Conservation (phyloP, 2,329 filamentous ascomycete species). For the Ascochyta pisi region DNA sequence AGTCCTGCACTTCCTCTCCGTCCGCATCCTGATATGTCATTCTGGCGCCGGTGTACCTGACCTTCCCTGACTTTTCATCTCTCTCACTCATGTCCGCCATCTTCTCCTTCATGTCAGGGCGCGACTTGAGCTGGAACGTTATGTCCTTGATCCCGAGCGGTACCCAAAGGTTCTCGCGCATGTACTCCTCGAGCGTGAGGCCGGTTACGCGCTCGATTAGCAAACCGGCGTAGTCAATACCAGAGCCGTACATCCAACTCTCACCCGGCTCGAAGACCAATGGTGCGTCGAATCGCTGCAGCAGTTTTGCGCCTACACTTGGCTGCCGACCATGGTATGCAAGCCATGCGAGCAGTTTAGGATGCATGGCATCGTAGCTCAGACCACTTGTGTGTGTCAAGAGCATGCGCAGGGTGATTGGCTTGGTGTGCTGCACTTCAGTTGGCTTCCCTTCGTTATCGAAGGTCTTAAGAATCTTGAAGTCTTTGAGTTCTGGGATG, state of each 20-base stretch:
- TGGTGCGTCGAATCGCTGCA: slow-evolving; percentile 22
- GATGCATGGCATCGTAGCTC: slow-evolving; percentile 53
- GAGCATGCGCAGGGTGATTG: slow-evolving; percentile 48
- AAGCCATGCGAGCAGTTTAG: slow-evolving; percentile 52
- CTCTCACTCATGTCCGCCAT: slow-evolving; percentile 41
- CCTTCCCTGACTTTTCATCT: slow-evolving; percentile 22
- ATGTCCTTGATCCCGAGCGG: slow-evolving; percentile 58
- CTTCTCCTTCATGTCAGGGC: slow-evolving; percentile 30
- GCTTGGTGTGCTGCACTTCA: slow-evolving; percentile 27
- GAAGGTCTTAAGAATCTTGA: slow-evolving; percentile 36
- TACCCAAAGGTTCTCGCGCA: slow-evolving; percentile 59
- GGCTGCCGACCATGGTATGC: slow-evolving; percentile 36
- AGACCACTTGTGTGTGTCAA: slow-evolving; percentile 61
- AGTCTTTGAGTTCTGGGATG: slow-evolving; percentile 42
- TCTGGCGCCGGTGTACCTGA: slow-evolving; percentile 4
- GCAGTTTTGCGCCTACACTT: background rate
- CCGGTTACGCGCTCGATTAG: slow-evolving; percentile 53
- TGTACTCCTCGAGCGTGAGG: slow-evolving; percentile 65
- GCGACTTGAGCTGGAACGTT: slow-evolving; percentile 57
- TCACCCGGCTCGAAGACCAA: slow-evolving; percentile 54
- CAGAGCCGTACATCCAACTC: slow-evolving; percentile 59
- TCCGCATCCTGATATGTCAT: slow-evolving; percentile 25
- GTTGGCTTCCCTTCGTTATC: slow-evolving; percentile 34
- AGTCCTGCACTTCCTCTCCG: slow-evolving; percentile 27
- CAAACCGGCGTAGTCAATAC: slow-evolving; percentile 58